A percentile compares a stretch with the other conserved stretches of the same genome.
phyloP scores from a whole-genome alignment of 768 basidiomycete genomes.

The Tulasnella sp. region DNA sequence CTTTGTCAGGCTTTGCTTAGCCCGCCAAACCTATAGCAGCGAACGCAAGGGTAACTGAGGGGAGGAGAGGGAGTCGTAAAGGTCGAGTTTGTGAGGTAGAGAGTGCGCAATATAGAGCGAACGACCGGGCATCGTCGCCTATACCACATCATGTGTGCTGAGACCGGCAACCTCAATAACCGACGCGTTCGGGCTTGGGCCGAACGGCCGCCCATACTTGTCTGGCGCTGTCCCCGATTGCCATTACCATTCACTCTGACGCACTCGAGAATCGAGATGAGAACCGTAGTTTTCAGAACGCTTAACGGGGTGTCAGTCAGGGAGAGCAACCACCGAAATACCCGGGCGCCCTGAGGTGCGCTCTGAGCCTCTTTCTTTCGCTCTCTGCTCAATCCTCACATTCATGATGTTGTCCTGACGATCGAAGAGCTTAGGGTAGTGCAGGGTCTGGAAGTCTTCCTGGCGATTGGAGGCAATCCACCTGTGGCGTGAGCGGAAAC shows the following conservation, averaged over 20 bases:
- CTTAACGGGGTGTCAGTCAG: neutral
- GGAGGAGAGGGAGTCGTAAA: neutral
- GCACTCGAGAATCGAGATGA: no score
- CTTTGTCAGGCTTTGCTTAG: neutral
- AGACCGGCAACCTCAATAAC: constrained; percentile 12
- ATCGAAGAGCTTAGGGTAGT: neutral
- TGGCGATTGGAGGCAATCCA: neutral
- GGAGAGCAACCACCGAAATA: no score
- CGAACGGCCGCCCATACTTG: neutral
- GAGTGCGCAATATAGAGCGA: neutral
- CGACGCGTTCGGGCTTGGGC: neutral
- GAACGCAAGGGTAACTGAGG: neutral
- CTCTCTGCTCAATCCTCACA: neutral
- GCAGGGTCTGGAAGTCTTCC: neutral
- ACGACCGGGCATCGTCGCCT: neutral
- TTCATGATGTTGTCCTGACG: neutral
- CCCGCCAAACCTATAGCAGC: neutral
- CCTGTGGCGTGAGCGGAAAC: neutral
- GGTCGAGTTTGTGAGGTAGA: neutral
- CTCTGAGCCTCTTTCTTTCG: neutral
- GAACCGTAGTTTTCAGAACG: neutral
- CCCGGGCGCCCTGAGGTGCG: no score
- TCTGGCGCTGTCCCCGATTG: neutral
- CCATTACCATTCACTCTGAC: neutral
- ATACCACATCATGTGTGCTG: neutral